Base-by-base conservation (phyloP, 2,329 filamentous ascomycete species). In the Claviceps spartinae region DNA sequence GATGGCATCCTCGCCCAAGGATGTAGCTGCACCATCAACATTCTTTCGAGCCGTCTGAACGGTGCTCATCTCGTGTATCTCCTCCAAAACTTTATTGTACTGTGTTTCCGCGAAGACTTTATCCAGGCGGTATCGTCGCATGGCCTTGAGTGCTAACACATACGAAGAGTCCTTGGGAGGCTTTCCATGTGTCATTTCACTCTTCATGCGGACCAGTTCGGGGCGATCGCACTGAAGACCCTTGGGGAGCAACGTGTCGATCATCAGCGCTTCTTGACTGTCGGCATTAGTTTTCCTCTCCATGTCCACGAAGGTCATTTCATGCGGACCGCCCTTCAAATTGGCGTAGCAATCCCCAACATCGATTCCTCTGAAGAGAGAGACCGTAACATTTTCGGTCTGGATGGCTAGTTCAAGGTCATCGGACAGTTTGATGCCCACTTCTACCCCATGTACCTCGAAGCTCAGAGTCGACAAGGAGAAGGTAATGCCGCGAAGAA, bases 271-370 rank as follows among this genome's bases (percentile, higher is more conserved):
- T 7, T 53, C 42, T 30, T 43, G 47, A 14, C 47, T 6, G 11
- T 37, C 36, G 37, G 16, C 51, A 26, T 22, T 42, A n/a, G 42
- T 16, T 9, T 43, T 47, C 7, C 22, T 14, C 16, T 48, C 41
- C 47, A 41, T 24, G 42, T 49, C 47, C 22, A 36, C 14, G 36
- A 44, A 46, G 16, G 47, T 46, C 42, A 46, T 53, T 30, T 53
- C 51, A 34, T 53, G 42, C 16, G n/a, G 34, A 18, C 47, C 51
- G 8, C 51, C 51, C 26, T 53, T 53, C 18, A 53, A 18, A 22
- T 53, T 53, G 5, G 37, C 52, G 26, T 50, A 53, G 38, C 52
- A 53, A 34, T 53, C 52, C 3, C 52, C 52, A 7, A 53, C 40
- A 4, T 50, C 30, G n/a, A 53, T 53, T 11, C 44, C 42, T 43